These are phyloP conservation scores for Populus tremula DNA, from an alignment of 345 rosid species.

Conservation along the genomic window DNA sequence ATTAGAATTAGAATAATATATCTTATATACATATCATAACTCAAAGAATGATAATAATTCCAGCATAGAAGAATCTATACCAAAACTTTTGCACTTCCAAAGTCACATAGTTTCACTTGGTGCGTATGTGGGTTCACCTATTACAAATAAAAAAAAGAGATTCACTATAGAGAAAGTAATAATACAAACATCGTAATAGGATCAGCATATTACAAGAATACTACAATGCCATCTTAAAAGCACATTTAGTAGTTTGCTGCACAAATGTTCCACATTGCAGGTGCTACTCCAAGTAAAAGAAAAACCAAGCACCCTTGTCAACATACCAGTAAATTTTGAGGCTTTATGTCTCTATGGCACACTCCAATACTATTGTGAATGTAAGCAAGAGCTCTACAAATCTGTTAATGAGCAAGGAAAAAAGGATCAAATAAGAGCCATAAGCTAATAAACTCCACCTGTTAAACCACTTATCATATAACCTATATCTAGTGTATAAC, in stretches of 20 bases:
- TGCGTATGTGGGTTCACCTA: slow-evolving; percentile 98
- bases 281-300: not conserved
- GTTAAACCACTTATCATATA: not conserved
- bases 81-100: slow-evolving; percentile 98
- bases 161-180: not conserved
- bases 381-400: slow-evolving; percentile 86
- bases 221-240: not conserved
- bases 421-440: slow-evolving; percentile 1
- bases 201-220: not conserved
- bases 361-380: slow-evolving; percentile 82
- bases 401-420: slow-evolving; percentile 40
- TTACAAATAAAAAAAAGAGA: slow-evolving; percentile 7
- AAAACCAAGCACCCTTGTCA: not conserved
- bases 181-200: not conserved
- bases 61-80: slow-evolving; percentile 37
- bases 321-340: slow-evolving; percentile 92
- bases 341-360: slow-evolving; percentile 98
- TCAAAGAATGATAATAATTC: not conserved
- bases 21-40: not conserved
- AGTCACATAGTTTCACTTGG: slow-evolving; percentile 91
- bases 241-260: not conserved
- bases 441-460: not conserved
- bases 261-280: not conserved
- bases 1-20: slow-evolving; percentile 1
- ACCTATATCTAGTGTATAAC: not conserved